Percentiles rank a stretch among this genome's conserved stretches.
These are phyloP conservation scores for Calonectria fujianensis DNA, from an alignment of 2,329 filamentous ascomycete species.

Conservation along the genomic window DNA sequence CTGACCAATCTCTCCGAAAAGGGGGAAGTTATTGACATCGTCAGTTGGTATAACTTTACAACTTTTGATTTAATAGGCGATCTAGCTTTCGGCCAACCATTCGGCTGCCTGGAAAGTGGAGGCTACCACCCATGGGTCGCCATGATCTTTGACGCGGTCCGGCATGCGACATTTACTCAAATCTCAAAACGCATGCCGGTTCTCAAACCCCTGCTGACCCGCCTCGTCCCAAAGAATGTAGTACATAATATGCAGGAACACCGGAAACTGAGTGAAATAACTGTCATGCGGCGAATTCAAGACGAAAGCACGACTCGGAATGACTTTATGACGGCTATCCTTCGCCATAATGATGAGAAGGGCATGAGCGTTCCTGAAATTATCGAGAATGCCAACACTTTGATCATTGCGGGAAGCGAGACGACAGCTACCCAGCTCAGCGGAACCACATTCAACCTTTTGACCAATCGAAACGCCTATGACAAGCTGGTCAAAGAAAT, in stretches of 20 bases:
- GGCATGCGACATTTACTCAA: conserved; percentile 1
- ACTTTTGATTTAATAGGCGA: conserved; percentile 18
- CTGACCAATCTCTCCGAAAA: neutral
- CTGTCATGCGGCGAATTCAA: conserved; percentile 1
- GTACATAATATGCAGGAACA: neutral
- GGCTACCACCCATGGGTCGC: conserved; percentile 16
- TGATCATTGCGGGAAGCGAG: conserved; percentile 4
- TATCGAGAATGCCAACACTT: neutral
- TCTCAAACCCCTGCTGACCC: neutral
- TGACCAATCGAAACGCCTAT: neutral
- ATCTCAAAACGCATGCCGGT: neutral
- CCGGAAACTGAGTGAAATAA: neutral
- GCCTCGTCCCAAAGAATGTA: neutral
- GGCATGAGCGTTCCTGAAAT: conserved; percentile 1
- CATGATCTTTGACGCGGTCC: neutral
- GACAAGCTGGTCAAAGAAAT: neutral
- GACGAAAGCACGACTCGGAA: neutral
- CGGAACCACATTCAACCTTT: conserved; percentile 12
- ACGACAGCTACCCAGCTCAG: conserved; percentile 2
- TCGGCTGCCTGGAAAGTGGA: conserved; percentile 12
- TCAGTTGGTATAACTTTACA: conserved; percentile 14
- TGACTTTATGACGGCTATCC: conserved; percentile 5
- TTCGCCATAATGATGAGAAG: conserved; percentile 1
- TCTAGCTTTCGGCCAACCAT: conserved; percentile 13
- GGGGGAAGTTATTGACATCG: neutral